Conservation (phyloP, 1,139 yeast species). For the Chernovozyma aurita region DNA sequence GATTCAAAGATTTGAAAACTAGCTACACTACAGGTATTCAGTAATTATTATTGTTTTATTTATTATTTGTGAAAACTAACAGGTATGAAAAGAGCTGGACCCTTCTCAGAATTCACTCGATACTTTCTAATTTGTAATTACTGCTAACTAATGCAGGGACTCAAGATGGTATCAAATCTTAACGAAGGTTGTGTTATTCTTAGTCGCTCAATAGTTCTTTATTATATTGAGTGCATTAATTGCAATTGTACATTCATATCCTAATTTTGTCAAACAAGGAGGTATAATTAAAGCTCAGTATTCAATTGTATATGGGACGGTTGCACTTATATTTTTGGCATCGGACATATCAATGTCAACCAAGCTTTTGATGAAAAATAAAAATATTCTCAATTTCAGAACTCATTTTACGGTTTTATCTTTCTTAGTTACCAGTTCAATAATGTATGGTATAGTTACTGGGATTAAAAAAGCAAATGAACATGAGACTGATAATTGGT, state of each 20-base stretch:
- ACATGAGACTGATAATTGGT: conserved; percentile 60
- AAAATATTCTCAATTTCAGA: conserved; percentile 72
- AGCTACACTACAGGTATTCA: too few relatives aligned
- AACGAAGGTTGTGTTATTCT: conserved; percentile 18
- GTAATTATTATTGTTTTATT: too few relatives aligned
- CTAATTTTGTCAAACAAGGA: conserved; percentile 77
- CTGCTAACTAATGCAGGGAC: too few relatives aligned
- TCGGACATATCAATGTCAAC: conserved; percentile 79
- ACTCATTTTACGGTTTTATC: conserved; percentile 71
- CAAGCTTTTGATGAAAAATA: conserved; percentile 51
- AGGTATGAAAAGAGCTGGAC: too few relatives aligned
- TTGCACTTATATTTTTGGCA: conserved; percentile 75
- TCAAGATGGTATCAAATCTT: background rate
- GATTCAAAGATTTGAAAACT: too few relatives aligned
- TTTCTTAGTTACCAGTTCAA: conserved; percentile 70
- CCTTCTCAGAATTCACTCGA: too few relatives aligned
- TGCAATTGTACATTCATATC: conserved; percentile 72
- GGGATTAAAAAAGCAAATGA: conserved; percentile 63
- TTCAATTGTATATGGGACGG: conserved; percentile 80
- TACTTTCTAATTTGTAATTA: too few relatives aligned
- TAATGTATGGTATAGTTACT: conserved; percentile 68
- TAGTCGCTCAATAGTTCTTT: conserved; percentile 66
- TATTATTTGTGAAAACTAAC: too few relatives aligned
- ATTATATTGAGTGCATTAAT: conserved; percentile 65
- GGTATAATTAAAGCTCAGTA: conserved; percentile 75